Evolutionary conservation across 768 basidiomycete genomes (phyloP).

Genomic region (Collybiopsis confluens): DNA sequence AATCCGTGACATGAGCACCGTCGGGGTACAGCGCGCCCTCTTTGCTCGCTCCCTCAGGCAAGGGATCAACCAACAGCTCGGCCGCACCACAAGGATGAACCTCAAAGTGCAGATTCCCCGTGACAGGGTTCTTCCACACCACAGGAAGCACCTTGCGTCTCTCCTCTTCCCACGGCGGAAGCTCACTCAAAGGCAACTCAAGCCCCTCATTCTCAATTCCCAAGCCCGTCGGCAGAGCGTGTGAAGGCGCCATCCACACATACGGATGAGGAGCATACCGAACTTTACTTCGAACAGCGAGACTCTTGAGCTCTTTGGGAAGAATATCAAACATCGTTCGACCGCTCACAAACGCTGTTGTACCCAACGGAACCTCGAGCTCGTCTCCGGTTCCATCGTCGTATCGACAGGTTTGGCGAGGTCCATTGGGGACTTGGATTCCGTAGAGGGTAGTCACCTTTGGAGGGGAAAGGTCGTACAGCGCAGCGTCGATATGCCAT

Average conservation of each 20-base stretch:
- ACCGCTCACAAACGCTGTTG: conserved; percentile 81
- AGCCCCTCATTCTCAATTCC: conserved; percentile 78
- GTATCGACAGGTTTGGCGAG: conserved; percentile 62
- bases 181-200: conserved; percentile 60
- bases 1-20: conserved; percentile 70
- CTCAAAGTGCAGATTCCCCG: conserved; percentile 78
- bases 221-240: conserved; percentile 71
- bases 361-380: conserved; percentile 77
- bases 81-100: conserved; percentile 80
- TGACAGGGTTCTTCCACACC: conserved; percentile 87
- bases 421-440: conserved; percentile 65
- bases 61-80: conserved; percentile 68
- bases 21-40: conserved; percentile 78
- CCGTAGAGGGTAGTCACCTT: conserved; percentile 85
- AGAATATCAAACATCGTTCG: conserved; percentile 82
- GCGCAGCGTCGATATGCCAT: conserved; percentile 90
- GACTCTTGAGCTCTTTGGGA: conserved; percentile 64
- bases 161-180: conserved; percentile 80
- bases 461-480: conserved; percentile 74
- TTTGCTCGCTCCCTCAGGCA: conserved; percentile 54
- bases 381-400: conserved; percentile 88
- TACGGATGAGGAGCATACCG: conserved; percentile 84
- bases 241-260: conserved; percentile 84
- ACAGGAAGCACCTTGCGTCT: conserved; percentile 69
- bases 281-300: conserved; percentile 74